Percentiles rank a stretch among this genome's conserved stretches.
Conservation (phyloP, 2,329 filamentous ascomycete species). For the Mycocentrospora acerina region DNA sequence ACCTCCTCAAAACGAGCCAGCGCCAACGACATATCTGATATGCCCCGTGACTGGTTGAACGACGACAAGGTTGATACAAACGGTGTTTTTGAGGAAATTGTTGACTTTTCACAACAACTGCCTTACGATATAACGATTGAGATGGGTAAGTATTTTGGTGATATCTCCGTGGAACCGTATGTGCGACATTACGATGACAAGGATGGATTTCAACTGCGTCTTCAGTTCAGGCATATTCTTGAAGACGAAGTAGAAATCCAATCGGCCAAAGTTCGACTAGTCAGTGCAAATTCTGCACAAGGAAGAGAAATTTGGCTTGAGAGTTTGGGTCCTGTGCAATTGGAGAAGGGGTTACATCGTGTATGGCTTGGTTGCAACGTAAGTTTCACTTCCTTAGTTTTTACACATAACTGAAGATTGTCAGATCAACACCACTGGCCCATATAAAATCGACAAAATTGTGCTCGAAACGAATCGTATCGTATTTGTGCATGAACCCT, state of each 20-base stretch:
- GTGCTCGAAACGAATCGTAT: conserved; percentile 66
- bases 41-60: conserved; percentile 36
- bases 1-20: conserved; percentile 19
- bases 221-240: conserved; percentile 72
- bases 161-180: conserved; percentile 66
- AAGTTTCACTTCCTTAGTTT: conserved; percentile 6
- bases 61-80: conserved; percentile 42
- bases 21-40: conserved; percentile 4
- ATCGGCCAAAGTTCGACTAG: conserved; percentile 64
- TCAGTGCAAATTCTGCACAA: conserved; percentile 57
- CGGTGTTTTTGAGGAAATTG: conserved; percentile 45
- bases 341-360: conserved; percentile 59
- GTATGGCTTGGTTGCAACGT: conserved; percentile 53
- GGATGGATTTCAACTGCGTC: conserved; percentile 72
- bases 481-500: conserved; percentile 65
- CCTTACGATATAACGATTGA: conserved; percentile 66
- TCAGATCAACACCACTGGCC: conserved; percentile 67
- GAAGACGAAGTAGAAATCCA: conserved; percentile 69
- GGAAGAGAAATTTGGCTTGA: conserved; percentile 69
- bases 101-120: conserved; percentile 52
- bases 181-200: conserved; percentile 68
- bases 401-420: conserved; percentile 27
- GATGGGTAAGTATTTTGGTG: conserved; percentile 72
- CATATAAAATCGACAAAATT: conserved; percentile 74
- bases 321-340: conserved; percentile 45